Conservation (phyloP, 305 asterid genomes). For the Fraxinus ornus region DNA sequence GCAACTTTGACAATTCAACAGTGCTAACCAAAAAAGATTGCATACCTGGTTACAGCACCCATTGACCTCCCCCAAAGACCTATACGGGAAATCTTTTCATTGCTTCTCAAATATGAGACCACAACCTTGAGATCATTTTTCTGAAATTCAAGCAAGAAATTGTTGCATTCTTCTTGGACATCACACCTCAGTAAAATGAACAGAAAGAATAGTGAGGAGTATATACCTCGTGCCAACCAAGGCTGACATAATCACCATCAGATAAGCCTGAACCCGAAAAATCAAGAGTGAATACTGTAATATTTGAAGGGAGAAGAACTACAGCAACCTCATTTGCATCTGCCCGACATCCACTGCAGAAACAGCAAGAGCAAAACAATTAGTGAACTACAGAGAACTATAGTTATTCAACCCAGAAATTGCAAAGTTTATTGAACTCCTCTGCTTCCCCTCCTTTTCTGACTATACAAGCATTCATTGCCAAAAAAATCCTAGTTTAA, state of each 20-base stretch:
- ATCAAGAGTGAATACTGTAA: slow-evolving; percentile 89
- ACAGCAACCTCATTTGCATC: slow-evolving; percentile 99
- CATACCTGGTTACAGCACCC: slow-evolving; percentile 98
- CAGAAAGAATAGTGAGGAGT: slow-evolving; percentile 24
- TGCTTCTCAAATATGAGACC: slow-evolving; percentile 78
- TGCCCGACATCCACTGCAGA: slow-evolving; percentile 95
- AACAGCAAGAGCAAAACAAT: slow-evolving; percentile 18
- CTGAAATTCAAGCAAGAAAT: slow-evolving; percentile 42
- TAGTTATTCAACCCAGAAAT: background rate
- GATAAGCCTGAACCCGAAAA: slow-evolving; percentile 99
- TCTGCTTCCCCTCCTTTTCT: background rate
- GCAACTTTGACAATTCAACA: slow-evolving; percentile 14
- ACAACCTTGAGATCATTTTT: slow-evolving; percentile 95
- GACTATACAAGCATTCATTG: background rate
- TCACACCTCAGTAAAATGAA: slow-evolving; percentile 1
- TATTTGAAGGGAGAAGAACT: slow-evolving; percentile 89
- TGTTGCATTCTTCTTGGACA: slow-evolving; percentile 13
- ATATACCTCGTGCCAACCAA: slow-evolving; percentile 96
- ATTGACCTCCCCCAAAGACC: slow-evolving; percentile 99
- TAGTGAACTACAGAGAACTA: slow-evolving; percentile 1
- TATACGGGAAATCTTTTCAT: slow-evolving; percentile 68
- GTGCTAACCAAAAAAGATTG: slow-evolving; percentile 27
- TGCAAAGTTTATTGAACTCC: background rate
- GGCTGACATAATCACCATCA: slow-evolving; percentile 91
- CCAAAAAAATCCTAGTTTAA: background rate